These are phyloP conservation scores for Elongisporangium anandrum DNA, from an alignment of 352 stramenopile species.

Conservation along the genomic window DNA sequence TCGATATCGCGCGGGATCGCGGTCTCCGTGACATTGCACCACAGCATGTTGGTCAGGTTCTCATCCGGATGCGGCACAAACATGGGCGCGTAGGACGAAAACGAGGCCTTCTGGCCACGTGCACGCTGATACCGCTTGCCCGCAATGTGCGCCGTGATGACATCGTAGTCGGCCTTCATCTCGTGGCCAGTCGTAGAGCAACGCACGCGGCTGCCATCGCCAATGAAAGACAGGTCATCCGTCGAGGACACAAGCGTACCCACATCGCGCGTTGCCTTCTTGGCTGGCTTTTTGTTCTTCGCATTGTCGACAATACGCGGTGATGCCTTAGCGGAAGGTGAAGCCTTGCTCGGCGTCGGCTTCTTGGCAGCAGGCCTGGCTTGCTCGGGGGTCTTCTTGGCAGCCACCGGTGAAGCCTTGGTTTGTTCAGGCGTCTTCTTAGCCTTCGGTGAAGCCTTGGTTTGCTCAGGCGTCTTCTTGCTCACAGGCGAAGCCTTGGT, in stretches of 20 bases:
- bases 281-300: conserved; percentile 10
- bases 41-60: conserved; percentile 43
- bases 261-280: conserved; percentile 22
- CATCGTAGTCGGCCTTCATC: conserved; percentile 50
- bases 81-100: conserved; percentile 57
- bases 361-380: conserved; percentile 10
- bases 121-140: conserved; percentile 61
- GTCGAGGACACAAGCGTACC: conserved; percentile 34
- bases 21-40: conserved; percentile 64
- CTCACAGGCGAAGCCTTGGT: conserved; percentile 12
- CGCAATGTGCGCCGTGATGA: conserved; percentile 45
- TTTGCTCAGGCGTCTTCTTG: conserved; percentile 7
- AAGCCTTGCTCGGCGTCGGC: conserved; percentile 1
- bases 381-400: conserved; percentile 13
- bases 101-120: conserved; percentile 32
- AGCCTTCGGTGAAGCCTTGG: conserved; percentile 3
- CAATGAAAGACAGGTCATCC: conserved; percentile 38
- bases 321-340: not conserved
- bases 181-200: conserved; percentile 63
- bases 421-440: conserved; percentile 7
- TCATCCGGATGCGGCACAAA: conserved; percentile 58
- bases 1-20: conserved; percentile 39
- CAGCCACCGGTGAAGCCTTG: not conserved
- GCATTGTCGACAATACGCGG: not conserved
- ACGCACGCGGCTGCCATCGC: conserved; percentile 36